Base-by-base conservation (phyloP, 1,284 basidiomycete species). In the Ustilago loliicola region DNA sequence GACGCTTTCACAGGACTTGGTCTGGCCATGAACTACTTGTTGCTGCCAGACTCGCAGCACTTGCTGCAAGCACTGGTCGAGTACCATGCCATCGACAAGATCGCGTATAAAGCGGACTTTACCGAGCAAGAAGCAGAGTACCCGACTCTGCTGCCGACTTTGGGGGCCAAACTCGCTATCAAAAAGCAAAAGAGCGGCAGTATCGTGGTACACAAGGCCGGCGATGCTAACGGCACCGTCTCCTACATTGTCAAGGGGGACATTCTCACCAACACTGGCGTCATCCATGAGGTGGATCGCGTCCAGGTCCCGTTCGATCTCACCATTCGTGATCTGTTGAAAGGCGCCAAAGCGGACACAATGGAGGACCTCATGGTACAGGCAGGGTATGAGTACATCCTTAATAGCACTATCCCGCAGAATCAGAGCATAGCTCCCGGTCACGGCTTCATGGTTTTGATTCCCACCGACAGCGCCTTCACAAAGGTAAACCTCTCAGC, bases 381-480 rank as follows among this genome's bases (percentile, higher is more conserved):
- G 30, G 80, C 81, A 9, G 82, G 82, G 2, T 83, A 98, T 73
- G 93, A 92, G 36, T 97, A 95, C 94, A 88, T 98, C 21, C 88
- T 98, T 62, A 92, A 97, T 79, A 95, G 95, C 8, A 93, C 92
- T 1, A 54, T 73, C 13, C 55, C 55, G 1, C 42, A 40, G 15
- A 61, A 66, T 42, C 36, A 65, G 40, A 63, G 57, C 23, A 15
- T 30, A 27, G 40, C 54, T 21, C 25, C 52, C 23, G 58, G 52
- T 30, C 38, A 45, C 15, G 63, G 66, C 45, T 74, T 66, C 58
- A 66, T 85, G 29, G 62, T 99, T 1, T 89, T 99, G 5, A 94
- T 93, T 78, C 97, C 97, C 1, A 92, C 91, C 1, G 97, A 99
- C 83, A 91, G 92, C 68, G 95, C 96, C 0, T 97, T 98, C 89